Base-by-base conservation (phyloP, 2,329 filamentous ascomycete genomes). In the Fusarium armeniacum region DNA sequence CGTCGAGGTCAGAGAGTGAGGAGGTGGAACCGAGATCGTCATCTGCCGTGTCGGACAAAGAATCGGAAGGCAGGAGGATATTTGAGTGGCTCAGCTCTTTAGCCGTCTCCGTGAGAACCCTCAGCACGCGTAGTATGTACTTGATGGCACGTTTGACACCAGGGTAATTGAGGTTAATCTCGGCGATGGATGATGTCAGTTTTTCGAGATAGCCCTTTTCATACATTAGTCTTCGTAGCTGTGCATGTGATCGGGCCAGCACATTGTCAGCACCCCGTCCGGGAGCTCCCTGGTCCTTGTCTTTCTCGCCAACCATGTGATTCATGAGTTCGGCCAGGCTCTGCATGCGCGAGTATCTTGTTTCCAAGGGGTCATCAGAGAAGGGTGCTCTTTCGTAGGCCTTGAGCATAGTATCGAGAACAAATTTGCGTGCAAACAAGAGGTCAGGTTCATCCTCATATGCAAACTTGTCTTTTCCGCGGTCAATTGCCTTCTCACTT, bases 121-220 rank as follows among this genome's bases (percentile, higher is more conserved):
- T 93, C 24, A 99, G 85, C 5, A 97, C 95, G 38, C 93, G 91
- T 46, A 99, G 85, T 55, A 99, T 97, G 79, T 97, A 97, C 82
- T 98, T 99, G 75, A 99, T 93, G 16, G 94, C 94, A 47, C 94
- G 90, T 83, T 97, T 97, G 18, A 97, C 93, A 28, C 93, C 91
- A 0, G 95, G 94, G 79, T 97, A 98, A 72, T 97, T 97, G 65
- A 99, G 87, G 77, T 98, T 96, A 63, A 99, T 91, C 75, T 99
- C 97, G 20, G 96, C 93, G 73, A 99, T 94, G 1, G 97, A 97
- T 15, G 90, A 89, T 3, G 96, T 98, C 62, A 99, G 82, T 49
- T 95, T 92, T 26, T 92, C 88, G 65, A 98, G 90, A 78, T 96
- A 97, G 58, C 97, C 94, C 82, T 98, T 99, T 81, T 99, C 96